Conservation (phyloP, 306 rosid genomes). For the Malus orientalis region DNA sequence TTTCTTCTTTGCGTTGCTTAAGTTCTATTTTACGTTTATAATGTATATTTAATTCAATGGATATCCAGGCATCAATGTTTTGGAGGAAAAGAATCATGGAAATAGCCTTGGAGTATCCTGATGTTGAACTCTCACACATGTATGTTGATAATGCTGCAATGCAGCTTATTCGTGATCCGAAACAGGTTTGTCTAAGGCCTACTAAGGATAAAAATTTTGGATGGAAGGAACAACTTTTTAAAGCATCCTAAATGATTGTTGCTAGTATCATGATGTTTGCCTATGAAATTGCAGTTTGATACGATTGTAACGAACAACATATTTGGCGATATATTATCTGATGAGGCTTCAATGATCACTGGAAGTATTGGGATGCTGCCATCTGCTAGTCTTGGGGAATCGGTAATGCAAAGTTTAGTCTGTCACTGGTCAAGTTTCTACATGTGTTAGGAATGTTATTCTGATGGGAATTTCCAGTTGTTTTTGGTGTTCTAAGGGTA, state of each 20-base stretch:
- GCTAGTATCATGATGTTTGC: slow-evolving; percentile 13
- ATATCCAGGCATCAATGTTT: slow-evolving; percentile 67
- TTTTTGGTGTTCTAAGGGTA: background rate
- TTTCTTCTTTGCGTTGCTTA: background rate
- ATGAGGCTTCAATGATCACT: slow-evolving; percentile 93
- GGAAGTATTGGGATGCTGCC: slow-evolving; percentile 99
- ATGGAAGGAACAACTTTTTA: background rate
- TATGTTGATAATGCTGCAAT: slow-evolving; percentile 91
- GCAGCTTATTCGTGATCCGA: slow-evolving; percentile 88
- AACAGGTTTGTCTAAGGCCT: slow-evolving; percentile 56
- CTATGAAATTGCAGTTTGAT: slow-evolving; percentile 59
- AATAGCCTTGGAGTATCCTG: slow-evolving; percentile 71
- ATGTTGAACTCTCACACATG: slow-evolving; percentile 92
- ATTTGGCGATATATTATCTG: slow-evolving; percentile 92
- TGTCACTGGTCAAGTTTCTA: slow-evolving; percentile 6
- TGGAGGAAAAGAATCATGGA: slow-evolving; percentile 78
- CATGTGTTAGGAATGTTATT: slow-evolving; percentile 18
- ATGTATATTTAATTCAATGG: slow-evolving; percentile 9
- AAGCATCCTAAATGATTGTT: slow-evolving; percentile 2
- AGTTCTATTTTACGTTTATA: too few species aligned
- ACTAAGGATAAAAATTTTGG: background rate
- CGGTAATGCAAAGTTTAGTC: slow-evolving; percentile 34
- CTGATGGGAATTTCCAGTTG: slow-evolving; percentile 10
- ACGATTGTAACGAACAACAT: slow-evolving; percentile 89
- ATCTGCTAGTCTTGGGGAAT: slow-evolving; percentile 84